phyloP scores from a whole-genome alignment of 352 stramenopile genomes.

The Phytopythium vexans region DNA sequence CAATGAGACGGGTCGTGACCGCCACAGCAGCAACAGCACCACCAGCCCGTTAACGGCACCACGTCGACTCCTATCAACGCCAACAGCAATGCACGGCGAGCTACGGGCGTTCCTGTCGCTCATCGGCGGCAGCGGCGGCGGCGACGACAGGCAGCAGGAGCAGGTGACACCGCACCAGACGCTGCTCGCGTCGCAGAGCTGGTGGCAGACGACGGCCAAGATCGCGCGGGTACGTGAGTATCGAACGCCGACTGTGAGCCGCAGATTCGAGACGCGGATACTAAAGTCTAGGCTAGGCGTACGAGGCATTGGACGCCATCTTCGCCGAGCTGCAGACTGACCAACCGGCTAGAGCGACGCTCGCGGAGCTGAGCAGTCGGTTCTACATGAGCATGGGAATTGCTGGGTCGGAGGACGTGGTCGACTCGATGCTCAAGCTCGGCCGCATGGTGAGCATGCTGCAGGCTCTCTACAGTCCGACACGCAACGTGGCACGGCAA shows the following conservation, averaged over 20 bases:
- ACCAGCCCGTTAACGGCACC: too few relatives aligned
- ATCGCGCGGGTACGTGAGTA: neutral
- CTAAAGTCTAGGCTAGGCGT: conserved; percentile 12
- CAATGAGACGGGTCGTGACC: too few relatives aligned
- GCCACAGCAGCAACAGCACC: too few relatives aligned
- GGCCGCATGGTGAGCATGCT: conserved; percentile 29
- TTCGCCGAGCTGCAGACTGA: conserved; percentile 19
- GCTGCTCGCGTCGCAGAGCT: neutral
- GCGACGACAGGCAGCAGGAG: neutral
- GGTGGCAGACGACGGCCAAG: neutral
- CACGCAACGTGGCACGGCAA: conserved; percentile 13
- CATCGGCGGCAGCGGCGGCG: neutral
- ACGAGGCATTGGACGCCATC: conserved; percentile 31
- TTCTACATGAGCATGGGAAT: conserved; percentile 38
- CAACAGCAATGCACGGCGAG: neutral
- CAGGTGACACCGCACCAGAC: neutral
- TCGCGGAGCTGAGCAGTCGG: conserved; percentile 21
- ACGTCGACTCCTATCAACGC: neutral
- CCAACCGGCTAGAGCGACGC: conserved; percentile 11
- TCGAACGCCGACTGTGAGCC: too few relatives aligned
- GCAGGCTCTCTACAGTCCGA: conserved; percentile 20
- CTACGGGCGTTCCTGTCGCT: conserved; percentile 1
- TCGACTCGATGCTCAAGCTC: conserved; percentile 42
- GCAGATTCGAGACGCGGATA: too few relatives aligned
- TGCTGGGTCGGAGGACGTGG: conserved; percentile 12